Base-by-base conservation (phyloP, 1,284 basidiomycete genomes). In the Heimioporus retisporus region DNA sequence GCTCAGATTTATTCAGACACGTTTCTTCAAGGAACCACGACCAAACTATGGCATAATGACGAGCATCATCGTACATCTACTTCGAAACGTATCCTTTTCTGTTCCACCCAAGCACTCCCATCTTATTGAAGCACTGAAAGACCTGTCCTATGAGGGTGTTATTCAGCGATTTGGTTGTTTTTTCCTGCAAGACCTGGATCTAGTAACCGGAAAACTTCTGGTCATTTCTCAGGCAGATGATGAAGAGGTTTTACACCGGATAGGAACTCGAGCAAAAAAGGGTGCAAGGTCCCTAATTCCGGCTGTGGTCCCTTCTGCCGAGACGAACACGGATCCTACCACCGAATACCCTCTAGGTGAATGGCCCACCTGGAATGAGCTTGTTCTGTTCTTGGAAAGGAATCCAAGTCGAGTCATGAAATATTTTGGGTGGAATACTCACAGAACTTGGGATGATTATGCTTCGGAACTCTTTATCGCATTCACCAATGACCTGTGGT, bases 131-230 rank as follows among this genome's bases (percentile, higher is more conserved):
- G 58, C 66, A 0, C 18, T 66, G 1, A 60, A 23, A 50, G 65
- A 68, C 28, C 15, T 68, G 18, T 57, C 31, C 2, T 58, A 46
- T 15, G 50, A 66, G 25, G 65, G 60, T 0, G 25, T 68, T 16
- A 58, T 66, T 28, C 57, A 67, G 13, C 25, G 60, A 7, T 68
- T 68, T 8, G 48, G 66, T 10, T 55, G 59, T n/a, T 54, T 68
- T n/a, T 68, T 68, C 65, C 31, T 68, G 48, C 66, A 68, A 23
- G 66, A 68, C 50, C 13, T 68, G 48, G n/a, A 68, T 63, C 48
- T 42, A 1, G 11, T 35, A 4, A 66, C 64, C 4, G 66, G 66
- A 50, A 35, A 60, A 25, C 57, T 66, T 50, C 54, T 3, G 0
- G 25, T 35, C 18, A 68, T 68, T 2, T 2, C 50, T 1, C 59